Evolutionary conservation across 306 rosid species (phyloP).

Genomic region (Bauhinia variegata): DNA sequence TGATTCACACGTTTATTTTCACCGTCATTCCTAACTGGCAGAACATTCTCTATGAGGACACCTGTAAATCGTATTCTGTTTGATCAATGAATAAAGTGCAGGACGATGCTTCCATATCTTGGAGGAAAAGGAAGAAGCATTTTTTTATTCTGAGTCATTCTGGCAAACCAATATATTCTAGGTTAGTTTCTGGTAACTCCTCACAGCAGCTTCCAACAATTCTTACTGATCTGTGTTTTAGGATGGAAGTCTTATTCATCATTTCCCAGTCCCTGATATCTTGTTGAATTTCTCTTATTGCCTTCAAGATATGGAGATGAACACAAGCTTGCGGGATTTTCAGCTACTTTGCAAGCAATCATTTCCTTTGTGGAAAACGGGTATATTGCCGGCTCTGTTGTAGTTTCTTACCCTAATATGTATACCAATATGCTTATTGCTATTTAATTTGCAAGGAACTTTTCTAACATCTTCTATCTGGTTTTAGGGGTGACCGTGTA

Average conservation of each 20-base stretch:
- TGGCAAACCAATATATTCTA: constrained; percentile 93
- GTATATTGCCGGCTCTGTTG: constrained; percentile 48
- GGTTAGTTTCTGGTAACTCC: constrained; percentile 56
- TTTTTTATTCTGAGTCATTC: constrained; percentile 83
- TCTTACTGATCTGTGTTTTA: constrained; percentile 13
- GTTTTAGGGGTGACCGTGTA: constrained; percentile 80
- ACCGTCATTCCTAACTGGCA: constrained; percentile 8
- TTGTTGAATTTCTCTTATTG: constrained; percentile 36
- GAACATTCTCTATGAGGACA: constrained; percentile 19
- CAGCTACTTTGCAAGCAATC: constrained; percentile 96
- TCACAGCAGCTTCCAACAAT: constrained; percentile 14
- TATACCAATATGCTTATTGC: background rate
- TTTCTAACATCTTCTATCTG: constrained; percentile 30
- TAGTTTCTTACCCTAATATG: constrained; percentile 21
- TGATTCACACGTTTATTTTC: constrained; percentile 5
- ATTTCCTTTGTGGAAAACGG: constrained; percentile 94
- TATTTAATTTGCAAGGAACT: constrained; percentile 22
- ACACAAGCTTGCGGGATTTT: constrained; percentile 96
- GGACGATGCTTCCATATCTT: constrained; percentile 92
- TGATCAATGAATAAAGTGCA: constrained; percentile 70
- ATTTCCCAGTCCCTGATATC: constrained; percentile 24
- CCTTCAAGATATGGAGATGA: constrained; percentile 82
- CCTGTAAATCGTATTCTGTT: constrained; percentile 46
- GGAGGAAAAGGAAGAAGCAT: constrained; percentile 97
- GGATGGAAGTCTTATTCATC: constrained; percentile 19